These are phyloP conservation scores for Mucuna pruriens DNA, from an alignment of 306 rosid genomes.

Conservation along the genomic window DNA sequence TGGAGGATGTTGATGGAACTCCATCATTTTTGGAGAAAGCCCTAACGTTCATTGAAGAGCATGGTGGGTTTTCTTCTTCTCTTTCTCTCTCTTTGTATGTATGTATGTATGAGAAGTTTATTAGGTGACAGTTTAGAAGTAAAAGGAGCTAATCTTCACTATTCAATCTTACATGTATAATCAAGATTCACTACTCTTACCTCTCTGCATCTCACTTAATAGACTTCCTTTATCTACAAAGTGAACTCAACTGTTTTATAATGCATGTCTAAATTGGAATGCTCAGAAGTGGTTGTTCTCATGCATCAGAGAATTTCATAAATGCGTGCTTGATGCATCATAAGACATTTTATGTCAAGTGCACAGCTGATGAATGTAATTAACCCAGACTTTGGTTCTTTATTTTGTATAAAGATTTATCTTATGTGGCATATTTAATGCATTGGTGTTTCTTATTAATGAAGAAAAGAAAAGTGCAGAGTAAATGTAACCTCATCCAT, in stretches of 20 bases:
- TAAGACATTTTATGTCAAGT: not conserved
- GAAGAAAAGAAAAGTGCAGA: not conserved
- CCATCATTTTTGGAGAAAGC: constrained; percentile 98
- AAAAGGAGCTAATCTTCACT: not conserved
- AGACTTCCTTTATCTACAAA: not conserved
- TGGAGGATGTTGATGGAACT: constrained; percentile 95
- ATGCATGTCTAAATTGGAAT: not conserved
- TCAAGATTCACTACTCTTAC: not conserved
- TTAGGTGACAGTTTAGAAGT: not conserved
- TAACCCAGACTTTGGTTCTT: constrained; percentile 13
- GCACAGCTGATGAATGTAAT: constrained; percentile 15
- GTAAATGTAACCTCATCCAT: not conserved
- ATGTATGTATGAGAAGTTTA: not conserved
- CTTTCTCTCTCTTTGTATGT: not conserved
- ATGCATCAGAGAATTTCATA: constrained; percentile 4
- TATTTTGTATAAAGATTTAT: constrained; percentile 11
- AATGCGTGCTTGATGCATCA: constrained; percentile 10
- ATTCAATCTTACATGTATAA: not conserved
- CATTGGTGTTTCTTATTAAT: constrained; percentile 14
- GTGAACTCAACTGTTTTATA: not conserved
- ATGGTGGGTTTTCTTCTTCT: constrained; percentile 58
- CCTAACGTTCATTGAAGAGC: constrained; percentile 74
- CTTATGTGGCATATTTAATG: constrained; percentile 14
- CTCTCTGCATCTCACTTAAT: not conserved
- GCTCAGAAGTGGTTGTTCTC: not conserved